Percentiles rank a stretch among this genome's conserved stretches.
These are phyloP conservation scores for Arctium lappa DNA, from an alignment of 129 eudicot species.

Conservation along the genomic window DNA sequence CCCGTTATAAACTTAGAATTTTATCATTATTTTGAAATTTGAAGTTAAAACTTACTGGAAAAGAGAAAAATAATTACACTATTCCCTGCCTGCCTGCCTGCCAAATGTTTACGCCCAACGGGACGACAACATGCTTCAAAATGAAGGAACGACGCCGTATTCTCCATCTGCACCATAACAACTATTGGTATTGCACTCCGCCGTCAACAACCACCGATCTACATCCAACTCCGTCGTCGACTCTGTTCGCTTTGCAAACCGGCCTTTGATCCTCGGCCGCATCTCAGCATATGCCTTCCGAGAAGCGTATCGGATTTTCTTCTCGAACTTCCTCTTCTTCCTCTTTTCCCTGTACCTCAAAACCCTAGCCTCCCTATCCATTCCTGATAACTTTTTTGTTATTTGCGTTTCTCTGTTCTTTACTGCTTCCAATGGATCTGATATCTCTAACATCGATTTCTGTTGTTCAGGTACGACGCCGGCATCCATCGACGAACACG, in stretches of 20 bases:
- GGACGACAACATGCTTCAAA: conserved; percentile 17
- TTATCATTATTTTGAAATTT: too few relatives aligned
- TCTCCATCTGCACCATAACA: conserved; percentile 15
- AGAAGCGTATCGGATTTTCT: conserved; percentile 82
- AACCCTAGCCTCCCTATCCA: conserved; percentile 77
- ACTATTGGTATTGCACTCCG: neutral
- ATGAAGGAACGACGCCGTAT: conserved; percentile 75
- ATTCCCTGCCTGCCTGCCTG: too few relatives aligned
- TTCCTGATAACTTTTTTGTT: conserved; percentile 12
- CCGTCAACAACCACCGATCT: conserved; percentile 41
- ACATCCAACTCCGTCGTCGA: conserved; percentile 27
- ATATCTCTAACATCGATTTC: conserved; percentile 47
- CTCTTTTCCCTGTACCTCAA: conserved; percentile 85
- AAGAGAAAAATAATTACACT: too few relatives aligned
- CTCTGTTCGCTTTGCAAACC: conserved; percentile 66
- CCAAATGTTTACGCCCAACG: neutral
- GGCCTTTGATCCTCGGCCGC: conserved; percentile 81
- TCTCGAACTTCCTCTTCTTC: conserved; percentile 81
- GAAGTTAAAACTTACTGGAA: too few relatives aligned
- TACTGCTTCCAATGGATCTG: conserved; percentile 25
- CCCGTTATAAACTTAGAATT: too few relatives aligned
- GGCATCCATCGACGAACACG: conserved; percentile 58
- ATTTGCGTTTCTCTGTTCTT: neutral
- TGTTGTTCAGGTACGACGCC: conserved; percentile 70
- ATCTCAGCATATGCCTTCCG: conserved; percentile 87